phyloP scores from a whole-genome alignment of 257 asterid species.

The Anisodus tanguticus region DNA sequence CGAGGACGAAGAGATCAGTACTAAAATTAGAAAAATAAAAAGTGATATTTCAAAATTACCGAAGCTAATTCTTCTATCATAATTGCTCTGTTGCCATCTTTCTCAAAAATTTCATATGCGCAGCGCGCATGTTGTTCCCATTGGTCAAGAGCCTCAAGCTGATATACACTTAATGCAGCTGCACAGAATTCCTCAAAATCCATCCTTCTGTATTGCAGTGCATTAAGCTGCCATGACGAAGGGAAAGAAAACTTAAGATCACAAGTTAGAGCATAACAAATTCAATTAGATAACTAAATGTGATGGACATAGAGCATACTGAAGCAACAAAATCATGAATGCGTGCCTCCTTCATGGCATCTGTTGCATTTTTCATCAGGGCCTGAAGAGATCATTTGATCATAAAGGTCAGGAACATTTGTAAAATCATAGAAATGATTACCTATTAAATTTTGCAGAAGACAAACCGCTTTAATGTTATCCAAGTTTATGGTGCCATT shows the following conservation, averaged over 20 bases:
- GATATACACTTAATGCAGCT: too few relatives aligned
- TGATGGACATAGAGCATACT: conserved; percentile 40
- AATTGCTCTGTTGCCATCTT: too few relatives aligned
- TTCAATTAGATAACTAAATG: background rate
- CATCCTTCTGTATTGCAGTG: too few relatives aligned
- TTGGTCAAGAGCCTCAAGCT: too few relatives aligned
- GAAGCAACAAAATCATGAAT: conserved; percentile 78
- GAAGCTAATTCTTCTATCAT: too few relatives aligned
- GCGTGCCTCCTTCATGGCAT: conserved; percentile 85
- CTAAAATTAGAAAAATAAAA: background rate
- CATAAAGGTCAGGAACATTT: background rate
- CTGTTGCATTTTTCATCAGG: conserved; percentile 68
- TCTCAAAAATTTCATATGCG: too few relatives aligned
- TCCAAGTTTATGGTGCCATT: conserved; percentile 58
- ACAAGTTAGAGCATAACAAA: background rate
- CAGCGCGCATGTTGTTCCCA: too few relatives aligned
- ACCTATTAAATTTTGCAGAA: background rate
- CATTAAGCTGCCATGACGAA: conserved; percentile 48
- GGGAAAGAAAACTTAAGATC: conserved; percentile 34
- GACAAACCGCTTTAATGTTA: conserved; percentile 49
- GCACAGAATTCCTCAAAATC: too few relatives aligned
- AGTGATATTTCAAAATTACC: conserved; percentile 2
- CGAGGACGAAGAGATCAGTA: background rate
- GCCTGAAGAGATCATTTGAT: conserved; percentile 52
- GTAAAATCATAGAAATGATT: background rate